Percentiles rank a stretch among this genome's conserved stretches.
phyloP scores from a whole-genome alignment of 164 flowering plant genomes.

The Piper longum region DNA sequence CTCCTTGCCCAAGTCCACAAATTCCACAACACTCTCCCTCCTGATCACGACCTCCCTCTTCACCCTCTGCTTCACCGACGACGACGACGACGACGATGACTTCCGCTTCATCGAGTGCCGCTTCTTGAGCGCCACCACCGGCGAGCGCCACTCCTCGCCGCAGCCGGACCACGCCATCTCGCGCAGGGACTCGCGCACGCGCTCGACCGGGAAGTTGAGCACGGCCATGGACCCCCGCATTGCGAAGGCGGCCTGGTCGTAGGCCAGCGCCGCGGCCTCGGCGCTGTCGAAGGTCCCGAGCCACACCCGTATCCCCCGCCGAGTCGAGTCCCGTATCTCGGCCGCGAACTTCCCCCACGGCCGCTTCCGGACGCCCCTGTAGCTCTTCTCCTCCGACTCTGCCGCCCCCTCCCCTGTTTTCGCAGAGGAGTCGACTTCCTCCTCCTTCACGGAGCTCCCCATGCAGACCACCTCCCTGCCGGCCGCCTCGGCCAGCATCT shows the following conservation, averaged over 20 bases:
- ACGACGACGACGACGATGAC: background rate
- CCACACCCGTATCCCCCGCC: slow-evolving; percentile 63
- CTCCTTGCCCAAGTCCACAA: slow-evolving; percentile 50
- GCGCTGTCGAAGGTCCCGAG: slow-evolving; percentile 69
- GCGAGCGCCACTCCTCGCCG: slow-evolving; percentile 30
- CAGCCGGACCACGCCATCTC: slow-evolving; percentile 16
- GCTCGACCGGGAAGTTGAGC: slow-evolving; percentile 46
- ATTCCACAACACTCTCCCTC: slow-evolving; percentile 28
- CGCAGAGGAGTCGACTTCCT: slow-evolving; percentile 15
- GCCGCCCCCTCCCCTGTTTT: background rate
- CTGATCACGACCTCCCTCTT: slow-evolving; percentile 8
- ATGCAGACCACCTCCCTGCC: slow-evolving; percentile 1
- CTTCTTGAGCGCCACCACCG: slow-evolving; percentile 45
- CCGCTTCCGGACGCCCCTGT: slow-evolving; percentile 35
- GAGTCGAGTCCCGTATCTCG: slow-evolving; percentile 59
- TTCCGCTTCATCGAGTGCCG: slow-evolving; percentile 34
- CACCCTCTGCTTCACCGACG: slow-evolving; percentile 7
- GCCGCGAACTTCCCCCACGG: slow-evolving; percentile 69
- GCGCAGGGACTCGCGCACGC: slow-evolving; percentile 32
- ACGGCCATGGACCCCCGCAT: slow-evolving; percentile 38
- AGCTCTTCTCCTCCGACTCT: slow-evolving; percentile 10
- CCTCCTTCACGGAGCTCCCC: slow-evolving; percentile 9
- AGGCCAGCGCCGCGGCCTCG: slow-evolving; percentile 63
- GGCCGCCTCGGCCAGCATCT: slow-evolving; percentile 20
- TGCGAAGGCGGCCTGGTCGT: slow-evolving; percentile 57